Evolutionary conservation across 768 basidiomycete species (phyloP).

Genomic region (Leccinellum rugosiceps): DNA sequence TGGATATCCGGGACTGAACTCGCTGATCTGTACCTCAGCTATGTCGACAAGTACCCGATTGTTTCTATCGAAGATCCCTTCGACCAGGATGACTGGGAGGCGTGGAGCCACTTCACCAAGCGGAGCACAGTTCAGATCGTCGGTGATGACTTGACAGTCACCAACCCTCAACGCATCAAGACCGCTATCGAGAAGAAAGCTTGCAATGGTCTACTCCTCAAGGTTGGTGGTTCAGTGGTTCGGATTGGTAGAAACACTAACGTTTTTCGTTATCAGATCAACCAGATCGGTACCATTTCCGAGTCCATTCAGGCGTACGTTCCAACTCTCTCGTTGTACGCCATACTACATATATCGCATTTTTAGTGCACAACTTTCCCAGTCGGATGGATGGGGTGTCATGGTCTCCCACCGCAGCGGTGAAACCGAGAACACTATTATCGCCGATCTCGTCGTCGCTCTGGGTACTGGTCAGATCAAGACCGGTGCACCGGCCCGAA

Average conservation of each 20-base stretch:
- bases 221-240: slow-evolving; percentile 41
- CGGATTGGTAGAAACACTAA: not conserved
- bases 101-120: slow-evolving; percentile 90
- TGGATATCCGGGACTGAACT: slow-evolving; percentile 93
- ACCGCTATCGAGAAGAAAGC: slow-evolving; percentile 99
- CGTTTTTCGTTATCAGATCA: slow-evolving; percentile 50
- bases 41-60: slow-evolving; percentile 93
- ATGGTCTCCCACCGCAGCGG: slow-evolving; percentile 99
- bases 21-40: slow-evolving; percentile 84
- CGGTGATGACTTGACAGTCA: slow-evolving; percentile 96
- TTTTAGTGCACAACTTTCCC: slow-evolving; percentile 85
- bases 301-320: slow-evolving; percentile 98
- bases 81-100: slow-evolving; percentile 99
- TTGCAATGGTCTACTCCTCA: slow-evolving; percentile 97
- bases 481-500: slow-evolving; percentile 95
- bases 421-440: slow-evolving; percentile 97
- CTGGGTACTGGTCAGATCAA: slow-evolving; percentile 95
- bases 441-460: slow-evolving; percentile 93
- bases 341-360: slow-evolving; percentile 1
- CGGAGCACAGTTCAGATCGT: slow-evolving; percentile 84
- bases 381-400: slow-evolving; percentile 97
- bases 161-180: slow-evolving; percentile 96
- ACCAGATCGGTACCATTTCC: slow-evolving; percentile 98
- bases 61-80: slow-evolving; percentile 97
- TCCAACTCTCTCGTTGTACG: not conserved